A percentile compares a stretch with the other conserved stretches of the same genome.
phyloP scores from a whole-genome alignment of 306 rosid genomes.

The Alnus rubra region DNA sequence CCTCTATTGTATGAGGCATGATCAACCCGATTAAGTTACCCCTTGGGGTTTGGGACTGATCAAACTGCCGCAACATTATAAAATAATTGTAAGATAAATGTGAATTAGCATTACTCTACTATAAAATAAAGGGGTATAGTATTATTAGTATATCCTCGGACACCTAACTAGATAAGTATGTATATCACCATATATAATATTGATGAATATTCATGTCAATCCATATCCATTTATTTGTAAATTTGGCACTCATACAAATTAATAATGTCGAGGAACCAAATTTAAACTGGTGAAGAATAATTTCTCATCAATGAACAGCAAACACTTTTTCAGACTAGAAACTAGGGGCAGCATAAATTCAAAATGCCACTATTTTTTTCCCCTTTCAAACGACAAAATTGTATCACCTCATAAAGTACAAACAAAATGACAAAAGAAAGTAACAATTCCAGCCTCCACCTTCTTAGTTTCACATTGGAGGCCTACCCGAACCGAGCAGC shows the following conservation, averaged over 20 bases:
- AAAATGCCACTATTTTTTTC: slow-evolving; percentile 21
- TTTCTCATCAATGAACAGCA: not conserved
- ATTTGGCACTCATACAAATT: not conserved
- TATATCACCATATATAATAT: not conserved
- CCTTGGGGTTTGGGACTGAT: too few species aligned
- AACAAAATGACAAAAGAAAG: slow-evolving; percentile 15
- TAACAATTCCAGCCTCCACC: slow-evolving; percentile 18
- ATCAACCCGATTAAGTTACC: too few species aligned
- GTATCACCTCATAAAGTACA: slow-evolving; percentile 13
- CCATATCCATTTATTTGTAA: not conserved
- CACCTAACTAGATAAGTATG: too few species aligned
- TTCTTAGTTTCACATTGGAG: slow-evolving; percentile 51
- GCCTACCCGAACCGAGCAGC: slow-evolving; percentile 79
- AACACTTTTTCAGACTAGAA: slow-evolving; percentile 7
- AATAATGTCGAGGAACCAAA: not conserved
- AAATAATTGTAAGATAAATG: too few species aligned
- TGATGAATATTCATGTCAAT: not conserved
- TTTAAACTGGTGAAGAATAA: not conserved
- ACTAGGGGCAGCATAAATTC: slow-evolving; percentile 19
- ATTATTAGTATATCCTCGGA: too few species aligned
- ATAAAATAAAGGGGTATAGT: too few species aligned
- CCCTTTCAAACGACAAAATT: not conserved
- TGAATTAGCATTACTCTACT: too few species aligned
- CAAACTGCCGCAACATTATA: too few species aligned
- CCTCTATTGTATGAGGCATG: too few species aligned